Percentiles rank a stretch among this genome's conserved stretches.
Evolutionary conservation across 2,329 filamentous ascomycete species (phyloP).

Genomic region (Intubia oerlemansii): DNA sequence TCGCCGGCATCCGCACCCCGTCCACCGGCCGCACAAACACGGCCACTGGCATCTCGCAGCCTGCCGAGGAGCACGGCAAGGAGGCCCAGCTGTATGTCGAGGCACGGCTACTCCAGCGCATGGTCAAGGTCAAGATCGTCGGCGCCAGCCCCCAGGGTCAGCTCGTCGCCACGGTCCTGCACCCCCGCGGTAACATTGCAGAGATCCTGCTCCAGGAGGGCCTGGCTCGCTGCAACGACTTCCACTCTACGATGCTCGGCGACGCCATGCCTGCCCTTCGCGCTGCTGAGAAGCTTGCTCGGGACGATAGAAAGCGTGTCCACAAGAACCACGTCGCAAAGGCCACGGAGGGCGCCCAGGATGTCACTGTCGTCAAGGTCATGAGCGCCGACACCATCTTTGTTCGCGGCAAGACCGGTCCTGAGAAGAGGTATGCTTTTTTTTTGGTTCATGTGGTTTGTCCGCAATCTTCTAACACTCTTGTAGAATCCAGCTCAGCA

Average conservation of each 20-base stretch:
- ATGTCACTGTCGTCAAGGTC: conserved; percentile 69
- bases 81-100: conserved; percentile 83
- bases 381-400: conserved; percentile 78
- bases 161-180: conserved; percentile 69
- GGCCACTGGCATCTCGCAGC: conserved; percentile 57
- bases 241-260: conserved; percentile 83
- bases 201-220: conserved; percentile 78
- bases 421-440: conserved; percentile 44
- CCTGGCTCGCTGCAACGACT: conserved; percentile 80
- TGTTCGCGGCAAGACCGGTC: conserved; percentile 63
- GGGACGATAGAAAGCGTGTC: conserved; percentile 52
- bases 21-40: conserved; percentile 70
- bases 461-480: too few relatives aligned
- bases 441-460: background rate
- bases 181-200: conserved; percentile 82
- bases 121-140: conserved; percentile 62
- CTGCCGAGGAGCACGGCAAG: conserved; percentile 75
- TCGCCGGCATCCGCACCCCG: conserved; percentile 77
- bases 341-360: conserved; percentile 40
- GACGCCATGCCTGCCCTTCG: conserved; percentile 70
- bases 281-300: conserved; percentile 70
- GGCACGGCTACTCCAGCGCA: conserved; percentile 63
- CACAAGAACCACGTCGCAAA: conserved; percentile 68
- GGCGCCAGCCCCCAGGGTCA: conserved; percentile 80
- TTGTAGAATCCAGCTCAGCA: conserved; percentile 56